Base-by-base conservation (phyloP, 2,329 filamentous ascomycete species). In the Trichoderma sp. region DNA sequence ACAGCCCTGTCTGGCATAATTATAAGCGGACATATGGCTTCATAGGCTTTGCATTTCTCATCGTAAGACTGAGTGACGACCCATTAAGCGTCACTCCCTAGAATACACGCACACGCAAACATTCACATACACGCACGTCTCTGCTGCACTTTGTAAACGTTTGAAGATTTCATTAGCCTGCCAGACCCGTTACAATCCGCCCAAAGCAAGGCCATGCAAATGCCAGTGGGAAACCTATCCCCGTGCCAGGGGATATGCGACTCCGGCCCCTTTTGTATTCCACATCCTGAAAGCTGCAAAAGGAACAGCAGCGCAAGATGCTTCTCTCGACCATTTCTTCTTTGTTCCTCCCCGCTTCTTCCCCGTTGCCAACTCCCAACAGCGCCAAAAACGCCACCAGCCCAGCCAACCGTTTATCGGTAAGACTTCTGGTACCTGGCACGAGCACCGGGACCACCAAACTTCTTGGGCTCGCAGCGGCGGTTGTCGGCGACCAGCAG, bases 391-490 rank as follows among this genome's bases (percentile, higher is more conserved):
- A 56, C 61, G 47, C 47, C 58, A 18, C 53, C 57, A 60, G 57
- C 28, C 43, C 43, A 58, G 11, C 34, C 2, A 61, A 56, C 15
- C 67, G 57, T 61, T 94, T 95, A 97, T 95, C 95, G 94, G 92
- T 98, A 97, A 80, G 95, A 97, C 90, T 98, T 98, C 90, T 98
- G 95, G 95, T 94, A 98, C 84, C 95, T 92, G 83, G 95, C 89
- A 84, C 95, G 92, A 84, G 96, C 95, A 91, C 95, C 95, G 81
- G 90, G 92, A 93, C 93, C 93, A 84, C 91, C 91, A 83, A 94
- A 93, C 90, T 98, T 98, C 95, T 98, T 98, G 87, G 95, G 95
- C 91, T 99, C 96, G 86, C 94, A 96, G 81, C 96, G 93, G 86
- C 96, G 93, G 92, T 97, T 98, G 87, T 99, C 96, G 86, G 96